Evolutionary conservation across 495 filamentous ascomycete species (phyloP), one percentile per base, ranked within the genome.

Genomic region (Barbatosphaeria neglecta): DNA sequence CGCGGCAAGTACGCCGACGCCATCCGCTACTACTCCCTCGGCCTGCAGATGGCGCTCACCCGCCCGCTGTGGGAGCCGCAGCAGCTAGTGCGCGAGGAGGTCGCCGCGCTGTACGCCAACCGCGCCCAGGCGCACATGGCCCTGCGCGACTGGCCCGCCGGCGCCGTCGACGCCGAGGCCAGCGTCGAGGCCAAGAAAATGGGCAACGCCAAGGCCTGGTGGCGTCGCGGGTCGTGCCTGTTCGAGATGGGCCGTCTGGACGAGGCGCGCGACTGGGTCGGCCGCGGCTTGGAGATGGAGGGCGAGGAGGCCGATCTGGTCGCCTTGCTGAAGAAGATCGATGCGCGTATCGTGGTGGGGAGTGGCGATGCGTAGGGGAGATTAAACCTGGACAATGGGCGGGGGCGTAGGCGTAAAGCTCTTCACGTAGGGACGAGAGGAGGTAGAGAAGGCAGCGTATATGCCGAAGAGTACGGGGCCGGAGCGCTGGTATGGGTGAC

Each of bases 201-300:
- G 37, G 87, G 82, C 23, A 96, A 98, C 66, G 80, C 84, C 6
- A 97, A 96, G 80, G 90, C 83, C 2, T 96, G 89, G 84, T 96
- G 86, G 81, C 68, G 90, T 40, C 68, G 85, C 50, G 89, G 83
- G 8, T 80, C 77, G 68, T 89, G 82, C 63, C 68, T 95, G 59
- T 63, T 80, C 44, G 92, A 98, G 81, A 97, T 96, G 92, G 82
- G 84, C 8, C 63, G 90, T 60, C 68, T 83, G 61, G 80, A 84
- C 49, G 92, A 98, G 76, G 87, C 87, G 6, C 72, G 69, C 61
- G 75, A 75, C 44, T 88, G 86, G 72, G 69, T 95, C 35, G 69
- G 66, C 37, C 69, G 75, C 58, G 88, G 77, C 11, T 56, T 95
- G 50, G 90, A 95, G 74, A 77, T 93, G 64, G 88, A 92, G 66